phyloP scores from a whole-genome alignment of 2,329 filamentous ascomycete genomes.

The Niveomyces coronatus region DNA sequence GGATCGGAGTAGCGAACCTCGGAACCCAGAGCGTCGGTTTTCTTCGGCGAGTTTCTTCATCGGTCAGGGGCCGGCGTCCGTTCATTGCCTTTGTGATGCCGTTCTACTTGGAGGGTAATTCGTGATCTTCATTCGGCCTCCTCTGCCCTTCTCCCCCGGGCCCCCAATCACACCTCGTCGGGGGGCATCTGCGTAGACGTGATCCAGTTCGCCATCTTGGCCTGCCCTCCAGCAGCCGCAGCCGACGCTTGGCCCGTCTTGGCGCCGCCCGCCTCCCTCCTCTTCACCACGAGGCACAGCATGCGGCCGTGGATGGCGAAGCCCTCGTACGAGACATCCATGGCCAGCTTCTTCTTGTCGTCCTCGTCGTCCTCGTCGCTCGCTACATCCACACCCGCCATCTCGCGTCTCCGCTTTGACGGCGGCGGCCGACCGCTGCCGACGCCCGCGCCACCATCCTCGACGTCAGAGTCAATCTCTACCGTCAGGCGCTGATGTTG shows the following conservation, averaged over 20 bases:
- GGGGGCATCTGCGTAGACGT: constrained; percentile 59
- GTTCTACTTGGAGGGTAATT: no score
- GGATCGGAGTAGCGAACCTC: no score
- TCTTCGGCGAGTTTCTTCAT: no score
- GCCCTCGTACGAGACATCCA: constrained; percentile 85
- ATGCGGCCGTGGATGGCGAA: constrained; percentile 94
- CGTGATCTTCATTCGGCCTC: no score
- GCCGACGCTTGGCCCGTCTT: constrained; percentile 26
- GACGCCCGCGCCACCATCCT: no score
- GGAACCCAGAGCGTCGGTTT: no score
- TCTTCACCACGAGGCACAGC: constrained; percentile 78
- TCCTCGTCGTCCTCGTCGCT: constrained; percentile 32
- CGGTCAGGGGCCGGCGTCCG: no score
- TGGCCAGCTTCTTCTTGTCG: constrained; percentile 83
- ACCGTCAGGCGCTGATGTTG: constrained; percentile 20
- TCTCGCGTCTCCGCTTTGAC: constrained; percentile 34
- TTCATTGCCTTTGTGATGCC: no score
- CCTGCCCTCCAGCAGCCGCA: constrained; percentile 21
- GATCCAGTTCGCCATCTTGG: constrained; percentile 72
- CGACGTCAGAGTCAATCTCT: constrained; percentile 29
- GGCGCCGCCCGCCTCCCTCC: constrained; percentile 56
- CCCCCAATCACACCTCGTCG: constrained; percentile 14
- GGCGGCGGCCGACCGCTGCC: no score
- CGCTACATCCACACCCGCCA: constrained; percentile 15
- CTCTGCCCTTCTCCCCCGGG: no score